These are phyloP conservation scores for Leersia perrieri DNA, from an alignment of 176 grass and related monocot species.

Conservation along the genomic window DNA sequence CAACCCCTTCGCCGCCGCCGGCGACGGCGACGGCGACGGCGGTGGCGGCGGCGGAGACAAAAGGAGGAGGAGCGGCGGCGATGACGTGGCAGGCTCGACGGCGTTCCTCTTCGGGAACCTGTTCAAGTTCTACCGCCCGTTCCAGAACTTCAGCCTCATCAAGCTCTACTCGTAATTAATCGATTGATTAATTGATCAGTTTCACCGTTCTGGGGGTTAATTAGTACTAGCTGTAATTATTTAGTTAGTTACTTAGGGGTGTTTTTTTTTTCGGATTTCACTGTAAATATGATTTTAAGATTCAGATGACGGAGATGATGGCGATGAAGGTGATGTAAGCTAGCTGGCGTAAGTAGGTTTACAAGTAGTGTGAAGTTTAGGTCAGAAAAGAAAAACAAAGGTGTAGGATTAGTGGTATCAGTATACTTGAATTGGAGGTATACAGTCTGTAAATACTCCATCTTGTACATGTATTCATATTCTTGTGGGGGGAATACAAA, in stretches of 20 bases:
- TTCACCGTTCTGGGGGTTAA: not conserved
- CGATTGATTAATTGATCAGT: not conserved
- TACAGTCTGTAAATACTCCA: not conserved
- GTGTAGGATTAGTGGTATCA: not conserved
- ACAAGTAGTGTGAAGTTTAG: not conserved
- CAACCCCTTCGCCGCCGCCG: conserved; percentile 36
- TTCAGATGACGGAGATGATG: not conserved
- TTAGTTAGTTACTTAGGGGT: not conserved
- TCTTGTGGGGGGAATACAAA: not conserved
- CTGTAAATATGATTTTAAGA: not conserved
- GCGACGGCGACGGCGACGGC: not conserved
- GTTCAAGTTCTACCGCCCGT: conserved; percentile 66
- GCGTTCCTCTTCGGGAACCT: conserved; percentile 71
- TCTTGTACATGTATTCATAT: not conserved
- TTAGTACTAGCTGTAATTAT: not conserved
- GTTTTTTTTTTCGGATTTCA: not conserved
- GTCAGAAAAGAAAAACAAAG: not conserved
- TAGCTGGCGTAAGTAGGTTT: not conserved
- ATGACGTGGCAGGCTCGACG: conserved; percentile 25
- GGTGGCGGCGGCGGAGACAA: not conserved
- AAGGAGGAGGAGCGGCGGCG: not conserved
- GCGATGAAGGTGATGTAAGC: not conserved
- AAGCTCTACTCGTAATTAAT: conserved; percentile 53
- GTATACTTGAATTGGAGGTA: not conserved
- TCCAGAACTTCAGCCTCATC: conserved; percentile 61